Conservation (phyloP, 169 alveolate genomes). For the Cryptosporidium canis region DNA sequence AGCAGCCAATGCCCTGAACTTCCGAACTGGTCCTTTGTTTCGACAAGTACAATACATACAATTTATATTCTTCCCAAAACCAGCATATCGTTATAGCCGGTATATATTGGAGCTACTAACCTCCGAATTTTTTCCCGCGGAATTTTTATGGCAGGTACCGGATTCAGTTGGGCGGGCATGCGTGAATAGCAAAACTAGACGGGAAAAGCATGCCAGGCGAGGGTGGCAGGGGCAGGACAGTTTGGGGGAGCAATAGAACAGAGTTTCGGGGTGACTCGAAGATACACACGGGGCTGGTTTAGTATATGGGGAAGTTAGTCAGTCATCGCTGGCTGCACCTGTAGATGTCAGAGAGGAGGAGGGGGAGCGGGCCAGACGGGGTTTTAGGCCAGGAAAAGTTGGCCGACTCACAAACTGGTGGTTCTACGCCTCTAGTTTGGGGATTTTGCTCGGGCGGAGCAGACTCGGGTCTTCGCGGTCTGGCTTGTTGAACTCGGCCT, state of each 20-base stretch:
- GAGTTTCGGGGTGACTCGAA: too few relatives aligned
- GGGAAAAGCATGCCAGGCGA: not conserved
- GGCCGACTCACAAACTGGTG: too few relatives aligned
- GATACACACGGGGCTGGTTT: too few relatives aligned
- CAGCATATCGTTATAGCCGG: not conserved
- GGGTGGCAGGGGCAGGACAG: too few relatives aligned
- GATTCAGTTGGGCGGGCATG: not conserved
- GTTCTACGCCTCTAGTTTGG: conserved; percentile 1
- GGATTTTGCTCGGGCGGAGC: conserved; percentile 33
- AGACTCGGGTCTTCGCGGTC: not conserved
- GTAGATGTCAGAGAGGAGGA: too few relatives aligned
- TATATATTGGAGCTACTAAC: not conserved
- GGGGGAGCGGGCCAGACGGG: not conserved
- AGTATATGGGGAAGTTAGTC: too few relatives aligned
- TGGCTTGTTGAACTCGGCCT: conserved; percentile 24
- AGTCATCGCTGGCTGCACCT: too few relatives aligned
- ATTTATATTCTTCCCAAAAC: not conserved
- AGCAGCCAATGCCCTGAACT: not conserved
- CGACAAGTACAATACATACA: not conserved
- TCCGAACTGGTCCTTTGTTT: not conserved
- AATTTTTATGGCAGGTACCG: not conserved
- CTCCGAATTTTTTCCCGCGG: not conserved
- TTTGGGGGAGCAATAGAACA: too few relatives aligned
- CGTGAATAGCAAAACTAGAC: not conserved
- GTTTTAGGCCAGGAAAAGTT: too few relatives aligned